phyloP scores from a whole-genome alignment of 352 stramenopile genomes.

The Phytophthora hybrid region DNA sequence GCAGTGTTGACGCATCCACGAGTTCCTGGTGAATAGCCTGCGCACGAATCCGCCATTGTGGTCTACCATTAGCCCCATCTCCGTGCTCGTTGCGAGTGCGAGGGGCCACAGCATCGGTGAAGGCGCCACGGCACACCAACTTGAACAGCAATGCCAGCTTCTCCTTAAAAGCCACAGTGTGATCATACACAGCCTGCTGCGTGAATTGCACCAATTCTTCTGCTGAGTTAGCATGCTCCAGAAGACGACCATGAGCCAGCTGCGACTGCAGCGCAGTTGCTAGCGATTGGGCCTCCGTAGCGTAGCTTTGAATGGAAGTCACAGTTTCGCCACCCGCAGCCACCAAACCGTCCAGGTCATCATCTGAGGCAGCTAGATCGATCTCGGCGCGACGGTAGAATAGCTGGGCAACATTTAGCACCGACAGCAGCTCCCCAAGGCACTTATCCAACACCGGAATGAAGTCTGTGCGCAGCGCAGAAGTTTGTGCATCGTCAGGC shows the following conservation, averaged over 20 bases:
- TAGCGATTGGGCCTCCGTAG: constrained; percentile 55
- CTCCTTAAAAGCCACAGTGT: constrained; percentile 69
- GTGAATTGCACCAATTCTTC: constrained; percentile 58
- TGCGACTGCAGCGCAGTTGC: constrained; percentile 52
- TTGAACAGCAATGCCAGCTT: constrained; percentile 75
- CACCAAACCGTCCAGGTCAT: constrained; percentile 72
- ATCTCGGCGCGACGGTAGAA: constrained; percentile 76
- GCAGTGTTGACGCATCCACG: constrained; percentile 65
- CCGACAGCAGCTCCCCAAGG: constrained; percentile 52
- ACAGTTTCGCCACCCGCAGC: constrained; percentile 72
- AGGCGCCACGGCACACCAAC: constrained; percentile 75
- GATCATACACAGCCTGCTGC: constrained; percentile 52
- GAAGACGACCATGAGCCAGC: constrained; percentile 35
- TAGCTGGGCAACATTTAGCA: constrained; percentile 63
- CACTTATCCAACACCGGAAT: constrained; percentile 50
- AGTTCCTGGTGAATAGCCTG: constrained; percentile 78
- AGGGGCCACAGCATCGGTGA: constrained; percentile 76
- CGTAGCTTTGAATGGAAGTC: constrained; percentile 61
- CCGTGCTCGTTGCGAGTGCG: constrained; percentile 38
- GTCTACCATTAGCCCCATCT: constrained; percentile 46
- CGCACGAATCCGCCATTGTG: constrained; percentile 80
- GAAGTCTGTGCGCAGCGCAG: constrained; percentile 42
- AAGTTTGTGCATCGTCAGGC: constrained; percentile 34
- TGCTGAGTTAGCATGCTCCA: constrained; percentile 20
- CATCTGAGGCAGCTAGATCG: constrained; percentile 68